A percentile compares a stretch with the other conserved stretches of the same genome.
These are phyloP conservation scores for Isabelozyma rhagii DNA, from an alignment of 805 yeast species.

Conservation along the genomic window DNA sequence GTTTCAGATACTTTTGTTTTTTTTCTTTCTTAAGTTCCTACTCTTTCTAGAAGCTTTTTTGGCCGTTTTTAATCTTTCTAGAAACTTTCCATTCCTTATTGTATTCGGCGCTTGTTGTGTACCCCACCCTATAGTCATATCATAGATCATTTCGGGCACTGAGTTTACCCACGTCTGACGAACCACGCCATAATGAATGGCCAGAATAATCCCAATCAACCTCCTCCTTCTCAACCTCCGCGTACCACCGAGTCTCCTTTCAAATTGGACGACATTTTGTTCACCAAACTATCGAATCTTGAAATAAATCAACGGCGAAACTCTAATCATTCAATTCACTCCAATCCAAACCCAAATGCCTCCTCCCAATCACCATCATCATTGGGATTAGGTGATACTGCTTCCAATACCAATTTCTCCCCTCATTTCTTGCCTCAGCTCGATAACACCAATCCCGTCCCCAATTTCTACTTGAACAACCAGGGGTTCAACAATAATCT, in stretches of 20 bases:
- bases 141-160: too few species aligned
- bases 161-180: too few species aligned
- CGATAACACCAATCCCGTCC: not conserved
- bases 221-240: too few species aligned
- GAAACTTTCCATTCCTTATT: too few species aligned
- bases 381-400: not conserved
- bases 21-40: too few species aligned
- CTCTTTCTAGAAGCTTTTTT: too few species aligned
- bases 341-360: not conserved
- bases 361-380: not conserved
- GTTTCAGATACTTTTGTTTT: too few species aligned
- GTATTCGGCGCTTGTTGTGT: too few species aligned
- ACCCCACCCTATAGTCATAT: too few species aligned
- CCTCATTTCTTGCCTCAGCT: not conserved
- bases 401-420: not conserved
- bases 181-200: not conserved
- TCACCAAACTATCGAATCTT: slow-evolving; percentile 19
- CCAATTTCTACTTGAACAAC: not conserved
- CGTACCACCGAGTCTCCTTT: not conserved
- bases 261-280: slow-evolving; percentile 18
- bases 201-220: not conserved
- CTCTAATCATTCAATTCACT: not conserved
- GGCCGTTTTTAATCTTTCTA: too few species aligned
- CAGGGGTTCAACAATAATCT: not conserved
- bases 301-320: slow-evolving; percentile 5